Conservation (phyloP, 176 grass and related monocot species). For the Oryza australiensis region DNA sequence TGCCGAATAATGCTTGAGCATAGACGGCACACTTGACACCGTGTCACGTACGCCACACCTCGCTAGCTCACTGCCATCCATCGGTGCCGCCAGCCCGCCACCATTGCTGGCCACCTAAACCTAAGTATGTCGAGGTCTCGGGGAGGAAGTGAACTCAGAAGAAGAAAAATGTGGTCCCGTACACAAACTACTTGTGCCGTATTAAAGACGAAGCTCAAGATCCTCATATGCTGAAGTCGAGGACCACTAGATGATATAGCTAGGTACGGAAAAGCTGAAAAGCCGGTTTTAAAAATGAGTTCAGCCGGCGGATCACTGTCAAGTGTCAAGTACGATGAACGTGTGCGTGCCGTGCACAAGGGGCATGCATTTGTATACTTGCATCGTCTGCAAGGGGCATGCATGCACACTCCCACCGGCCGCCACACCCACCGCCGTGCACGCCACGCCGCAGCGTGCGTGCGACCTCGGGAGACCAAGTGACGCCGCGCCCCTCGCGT, state of each 20-base stretch:
- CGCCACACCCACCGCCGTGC: slow-evolving; percentile 7
- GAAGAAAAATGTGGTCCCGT: neutral
- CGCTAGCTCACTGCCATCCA: too few species aligned
- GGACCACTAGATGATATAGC: too few species aligned
- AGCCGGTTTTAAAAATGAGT: neutral
- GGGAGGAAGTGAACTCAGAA: too few species aligned
- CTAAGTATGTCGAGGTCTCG: too few species aligned
- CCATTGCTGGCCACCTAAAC: too few species aligned
- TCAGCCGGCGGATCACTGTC: neutral
- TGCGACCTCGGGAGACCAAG: slow-evolving; percentile 6
- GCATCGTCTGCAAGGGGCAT: too few species aligned
- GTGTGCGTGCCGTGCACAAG: neutral
- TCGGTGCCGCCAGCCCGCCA: too few species aligned
- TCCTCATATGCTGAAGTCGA: neutral
- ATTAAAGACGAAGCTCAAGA: neutral
- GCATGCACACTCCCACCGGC: too few species aligned
- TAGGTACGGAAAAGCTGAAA: neutral
- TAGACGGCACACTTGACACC: too few species aligned
- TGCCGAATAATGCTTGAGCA: too few species aligned
- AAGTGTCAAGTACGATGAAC: neutral
- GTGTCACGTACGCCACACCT: too few species aligned
- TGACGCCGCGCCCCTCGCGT: slow-evolving; percentile 29
- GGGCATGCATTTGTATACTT: too few species aligned
- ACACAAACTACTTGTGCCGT: neutral
- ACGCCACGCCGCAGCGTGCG: slow-evolving; percentile 35